Percentiles rank a stretch among this genome's conserved stretches.
phyloP scores from a whole-genome alignment of 108 stramenopile genomes.

The Skeletonema marinoi region DNA sequence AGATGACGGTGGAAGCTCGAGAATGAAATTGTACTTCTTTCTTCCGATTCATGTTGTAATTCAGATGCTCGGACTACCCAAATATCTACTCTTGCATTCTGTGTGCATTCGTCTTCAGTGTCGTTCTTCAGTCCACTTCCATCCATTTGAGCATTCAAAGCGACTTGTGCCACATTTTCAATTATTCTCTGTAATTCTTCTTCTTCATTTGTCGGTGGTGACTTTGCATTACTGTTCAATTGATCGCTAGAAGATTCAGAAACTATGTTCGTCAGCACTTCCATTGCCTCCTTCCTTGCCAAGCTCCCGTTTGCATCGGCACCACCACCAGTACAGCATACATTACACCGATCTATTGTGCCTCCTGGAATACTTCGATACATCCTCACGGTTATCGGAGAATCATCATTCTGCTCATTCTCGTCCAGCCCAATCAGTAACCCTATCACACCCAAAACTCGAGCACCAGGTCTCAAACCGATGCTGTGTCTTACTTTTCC shows the following conservation, averaged over 20 bases:
- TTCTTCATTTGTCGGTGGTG: neutral
- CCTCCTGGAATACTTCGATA: slow-evolving; percentile 77
- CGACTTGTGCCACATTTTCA: slow-evolving; percentile 29
- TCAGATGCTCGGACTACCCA: slow-evolving; percentile 26
- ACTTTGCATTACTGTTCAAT: neutral
- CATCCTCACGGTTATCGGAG: slow-evolving; percentile 18
- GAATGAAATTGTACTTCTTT: neutral
- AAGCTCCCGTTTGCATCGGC: slow-evolving; percentile 31
- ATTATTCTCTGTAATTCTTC: slow-evolving; percentile 24
- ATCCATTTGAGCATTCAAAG: slow-evolving; percentile 9
- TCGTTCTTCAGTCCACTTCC: slow-evolving; percentile 5
- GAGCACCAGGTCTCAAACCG: slow-evolving; percentile 63
- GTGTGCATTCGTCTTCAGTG: neutral
- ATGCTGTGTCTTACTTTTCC: slow-evolving; percentile 63
- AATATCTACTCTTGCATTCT: slow-evolving; percentile 17
- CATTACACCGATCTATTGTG: slow-evolving; percentile 56
- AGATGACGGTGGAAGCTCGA: slow-evolving; percentile 23
- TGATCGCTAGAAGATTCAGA: neutral
- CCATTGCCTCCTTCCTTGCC: slow-evolving; percentile 37
- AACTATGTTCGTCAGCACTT: slow-evolving; percentile 13
- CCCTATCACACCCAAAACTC: slow-evolving; percentile 77
- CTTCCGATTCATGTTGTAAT: neutral
- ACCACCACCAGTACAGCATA: slow-evolving; percentile 47
- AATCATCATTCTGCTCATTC: slow-evolving; percentile 20
- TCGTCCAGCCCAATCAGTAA: slow-evolving; percentile 67